These are phyloP conservation scores for Quercus parvula DNA, from an alignment of 306 rosid genomes.

Conservation along the genomic window DNA sequence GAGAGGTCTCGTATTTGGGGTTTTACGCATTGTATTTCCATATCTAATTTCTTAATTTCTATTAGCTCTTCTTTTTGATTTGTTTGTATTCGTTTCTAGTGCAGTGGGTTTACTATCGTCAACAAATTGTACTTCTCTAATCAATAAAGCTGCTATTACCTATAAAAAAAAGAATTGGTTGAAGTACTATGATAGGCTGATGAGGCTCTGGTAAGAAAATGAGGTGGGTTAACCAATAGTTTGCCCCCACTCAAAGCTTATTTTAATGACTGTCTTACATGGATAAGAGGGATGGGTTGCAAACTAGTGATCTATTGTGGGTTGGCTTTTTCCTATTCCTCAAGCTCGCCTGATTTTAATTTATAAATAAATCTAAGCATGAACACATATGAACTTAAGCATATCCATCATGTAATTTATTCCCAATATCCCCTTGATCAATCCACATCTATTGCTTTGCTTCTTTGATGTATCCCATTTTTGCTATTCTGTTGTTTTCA, in stretches of 20 bases:
- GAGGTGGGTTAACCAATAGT: background rate
- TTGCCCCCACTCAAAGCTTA: background rate
- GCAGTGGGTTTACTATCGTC: no score
- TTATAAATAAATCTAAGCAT: background rate
- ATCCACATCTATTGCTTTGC: background rate
- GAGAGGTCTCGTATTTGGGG: no score
- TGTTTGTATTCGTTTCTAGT: no score
- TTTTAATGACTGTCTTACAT: background rate
- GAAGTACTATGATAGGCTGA: background rate
- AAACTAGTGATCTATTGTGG: background rate
- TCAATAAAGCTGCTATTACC: no score
- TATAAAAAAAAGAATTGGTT: background rate
- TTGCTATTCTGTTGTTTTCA: background rate
- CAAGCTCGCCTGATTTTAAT: background rate
- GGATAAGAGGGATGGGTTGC: background rate
- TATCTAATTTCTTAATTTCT: no score
- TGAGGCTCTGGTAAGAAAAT: background rate
- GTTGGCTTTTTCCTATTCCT: background rate
- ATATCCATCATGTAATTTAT: background rate
- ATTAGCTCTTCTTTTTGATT: no score
- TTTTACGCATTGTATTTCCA: no score
- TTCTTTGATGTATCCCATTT: background rate
- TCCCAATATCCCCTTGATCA: background rate
- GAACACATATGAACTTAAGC: background rate
- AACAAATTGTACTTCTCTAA: no score